These are phyloP conservation scores for Aureobasidium zeae DNA, from an alignment of 2,329 filamentous ascomycete genomes.

Conservation along the genomic window DNA sequence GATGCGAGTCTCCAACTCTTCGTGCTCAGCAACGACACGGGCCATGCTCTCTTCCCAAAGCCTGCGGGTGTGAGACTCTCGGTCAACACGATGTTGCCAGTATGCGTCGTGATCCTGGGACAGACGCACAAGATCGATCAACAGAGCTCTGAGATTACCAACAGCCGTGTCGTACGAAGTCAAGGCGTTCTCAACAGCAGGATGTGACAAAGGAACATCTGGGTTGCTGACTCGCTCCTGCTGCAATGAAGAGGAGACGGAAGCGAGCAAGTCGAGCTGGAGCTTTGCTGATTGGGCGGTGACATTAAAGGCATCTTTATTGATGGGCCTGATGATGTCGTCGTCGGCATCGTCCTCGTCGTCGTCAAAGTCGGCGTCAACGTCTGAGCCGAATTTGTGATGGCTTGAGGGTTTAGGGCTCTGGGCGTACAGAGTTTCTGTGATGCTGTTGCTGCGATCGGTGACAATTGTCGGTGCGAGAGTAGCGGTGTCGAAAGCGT, in stretches of 20 bases:
- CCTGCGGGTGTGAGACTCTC: constrained; percentile 80
- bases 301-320: constrained; percentile 92
- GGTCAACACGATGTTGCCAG: constrained; percentile 91
- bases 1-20: constrained; percentile 77
- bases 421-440: constrained; percentile 39
- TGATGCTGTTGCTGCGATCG: constrained; percentile 1
- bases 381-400: constrained; percentile 17
- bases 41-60: constrained; percentile 99
- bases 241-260: constrained; percentile 75
- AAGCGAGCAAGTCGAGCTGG: constrained; percentile 81
- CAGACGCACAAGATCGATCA: constrained; percentile 83
- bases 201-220: constrained; percentile 62
- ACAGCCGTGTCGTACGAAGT: constrained; percentile 84
- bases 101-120: constrained; percentile 89
- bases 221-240: constrained; percentile 62
- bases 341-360: constrained; percentile 74
- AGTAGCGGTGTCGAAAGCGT: constrained; percentile 33
- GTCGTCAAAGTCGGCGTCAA: constrained; percentile 57
- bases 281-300: constrained; percentile 90
- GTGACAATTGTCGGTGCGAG: constrained; percentile 5
- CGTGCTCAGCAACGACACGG: constrained; percentile 87
- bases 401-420: neutral
- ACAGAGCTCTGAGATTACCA: constrained; percentile 71
- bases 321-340: constrained; percentile 60
- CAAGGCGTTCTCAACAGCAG: constrained; percentile 66